These are phyloP conservation scores for Malassezia furfur DNA, from an alignment of 1,284 basidiomycete species.

Conservation along the genomic window DNA sequence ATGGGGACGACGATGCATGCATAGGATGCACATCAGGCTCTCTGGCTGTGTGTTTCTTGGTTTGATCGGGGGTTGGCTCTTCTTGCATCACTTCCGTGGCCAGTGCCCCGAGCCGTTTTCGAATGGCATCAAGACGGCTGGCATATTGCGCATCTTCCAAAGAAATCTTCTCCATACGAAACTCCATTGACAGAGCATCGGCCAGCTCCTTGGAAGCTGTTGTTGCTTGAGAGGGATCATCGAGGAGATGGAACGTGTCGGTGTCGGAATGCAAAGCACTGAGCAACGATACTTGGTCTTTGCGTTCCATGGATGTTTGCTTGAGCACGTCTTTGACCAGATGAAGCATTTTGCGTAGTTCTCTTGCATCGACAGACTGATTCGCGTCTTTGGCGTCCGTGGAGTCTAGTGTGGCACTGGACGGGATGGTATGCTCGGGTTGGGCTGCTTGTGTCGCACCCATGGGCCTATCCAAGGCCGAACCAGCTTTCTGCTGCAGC, in stretches of 20 bases:
- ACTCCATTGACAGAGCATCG: background rate
- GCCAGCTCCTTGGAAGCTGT: background rate
- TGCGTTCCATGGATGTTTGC: background rate
- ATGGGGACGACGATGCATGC: no score
- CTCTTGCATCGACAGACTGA: background rate
- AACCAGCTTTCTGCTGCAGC: background rate
- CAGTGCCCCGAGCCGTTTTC: conserved; percentile 7
- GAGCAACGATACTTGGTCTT: no score
- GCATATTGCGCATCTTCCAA: conserved; percentile 15
- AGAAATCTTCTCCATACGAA: conserved; percentile 10
- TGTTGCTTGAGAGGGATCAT: no score
- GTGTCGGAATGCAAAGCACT: no score
- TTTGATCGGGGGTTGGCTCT: background rate
- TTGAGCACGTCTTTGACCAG: conserved; percentile 4
- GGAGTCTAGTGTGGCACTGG: no score
- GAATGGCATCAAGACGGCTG: conserved; percentile 8
- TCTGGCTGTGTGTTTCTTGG: no score
- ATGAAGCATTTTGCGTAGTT: background rate
- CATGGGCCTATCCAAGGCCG: no score
- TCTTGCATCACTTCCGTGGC: background rate
- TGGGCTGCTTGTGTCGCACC: no score
- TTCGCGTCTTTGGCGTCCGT: no score
- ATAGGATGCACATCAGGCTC: no score
- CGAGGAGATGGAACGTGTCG: no score
- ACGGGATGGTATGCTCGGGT: no score